A percentile compares a stretch with the other conserved stretches of the same genome.
Evolutionary conservation across 805 yeast genomes (phyloP).

Genomic region (Lachancea quebecensis): DNA sequence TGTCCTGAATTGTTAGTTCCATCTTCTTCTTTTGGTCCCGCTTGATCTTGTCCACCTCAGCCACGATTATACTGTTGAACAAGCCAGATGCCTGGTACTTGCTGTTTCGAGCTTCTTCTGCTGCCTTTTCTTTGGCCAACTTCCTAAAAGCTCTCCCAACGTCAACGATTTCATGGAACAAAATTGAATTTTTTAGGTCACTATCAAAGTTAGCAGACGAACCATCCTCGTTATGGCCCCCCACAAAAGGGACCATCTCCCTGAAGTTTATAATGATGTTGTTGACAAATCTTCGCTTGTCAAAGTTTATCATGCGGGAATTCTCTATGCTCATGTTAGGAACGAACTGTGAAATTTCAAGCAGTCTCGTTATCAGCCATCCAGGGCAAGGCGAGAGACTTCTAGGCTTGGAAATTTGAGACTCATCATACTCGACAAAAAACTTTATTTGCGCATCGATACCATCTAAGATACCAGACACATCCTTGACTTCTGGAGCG

Average conservation of each 20-base stretch:
- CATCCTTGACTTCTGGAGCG: slow-evolving; percentile 26
- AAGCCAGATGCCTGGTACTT: slow-evolving; percentile 34
- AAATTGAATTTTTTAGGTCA: slow-evolving; percentile 13
- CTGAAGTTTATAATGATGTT: slow-evolving; percentile 51
- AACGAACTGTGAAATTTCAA: slow-evolving; percentile 68
- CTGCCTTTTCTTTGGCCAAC: slow-evolving; percentile 37
- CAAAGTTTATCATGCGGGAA: slow-evolving; percentile 69
- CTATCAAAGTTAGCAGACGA: slow-evolving; percentile 7
- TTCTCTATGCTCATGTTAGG: slow-evolving; percentile 71
- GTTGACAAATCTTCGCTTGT: slow-evolving; percentile 66
- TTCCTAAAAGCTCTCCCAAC: slow-evolving; percentile 20
- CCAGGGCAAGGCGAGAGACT: slow-evolving; percentile 80
- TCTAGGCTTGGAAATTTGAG: slow-evolving; percentile 28
- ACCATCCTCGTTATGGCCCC: slow-evolving; percentile 9
- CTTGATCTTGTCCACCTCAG: slow-evolving; percentile 45
- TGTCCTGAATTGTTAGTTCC: slow-evolving; percentile 32
- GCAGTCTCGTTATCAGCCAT: slow-evolving; percentile 76
- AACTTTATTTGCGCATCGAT: slow-evolving; percentile 23
- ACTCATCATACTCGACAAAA: slow-evolving; percentile 31
- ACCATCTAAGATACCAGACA: slow-evolving; percentile 18
- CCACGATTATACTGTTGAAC: slow-evolving; percentile 40
- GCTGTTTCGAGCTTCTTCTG: slow-evolving; percentile 37
- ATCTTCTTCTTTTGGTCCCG: slow-evolving; percentile 47
- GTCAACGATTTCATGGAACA: slow-evolving; percentile 27
- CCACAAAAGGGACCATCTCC: slow-evolving; percentile 33